Percentiles rank a stretch among this genome's conserved stretches.
phyloP scores from a whole-genome alignment of 768 basidiomycete species.

The Chlorophyllum brunneum region DNA sequence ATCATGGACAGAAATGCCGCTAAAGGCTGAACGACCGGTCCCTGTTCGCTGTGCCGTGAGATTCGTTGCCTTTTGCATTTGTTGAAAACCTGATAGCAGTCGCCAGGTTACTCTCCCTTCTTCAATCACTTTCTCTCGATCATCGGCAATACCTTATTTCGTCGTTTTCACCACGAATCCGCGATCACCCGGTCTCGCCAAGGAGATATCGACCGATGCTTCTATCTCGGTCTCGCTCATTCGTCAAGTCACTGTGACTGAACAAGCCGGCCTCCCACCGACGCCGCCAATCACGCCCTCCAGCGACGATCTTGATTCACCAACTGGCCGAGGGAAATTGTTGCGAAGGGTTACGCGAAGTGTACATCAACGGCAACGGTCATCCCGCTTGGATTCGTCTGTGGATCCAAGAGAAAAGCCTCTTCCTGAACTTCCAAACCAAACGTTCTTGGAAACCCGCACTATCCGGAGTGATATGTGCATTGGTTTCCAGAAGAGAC shows the following conservation, averaged over 20 bases:
- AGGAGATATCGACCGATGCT: slow-evolving; percentile 68
- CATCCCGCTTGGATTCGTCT: slow-evolving; percentile 19
- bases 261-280: slow-evolving; percentile 35
- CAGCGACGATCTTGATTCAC: slow-evolving; percentile 40
- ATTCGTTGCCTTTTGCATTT: slow-evolving; percentile 14
- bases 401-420: slow-evolving; percentile 33
- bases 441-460: slow-evolving; percentile 38
- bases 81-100: slow-evolving; percentile 8
- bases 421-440: slow-evolving; percentile 36
- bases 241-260: slow-evolving; percentile 54
- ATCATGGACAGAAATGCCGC: slow-evolving; percentile 67
- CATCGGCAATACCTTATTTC: slow-evolving; percentile 63
- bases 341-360: slow-evolving; percentile 32
- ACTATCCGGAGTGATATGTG: slow-evolving; percentile 48
- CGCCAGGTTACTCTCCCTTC: slow-evolving; percentile 61
- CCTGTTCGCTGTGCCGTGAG: slow-evolving; percentile 67
- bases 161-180: slow-evolving; percentile 69
- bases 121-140: slow-evolving; percentile 56
- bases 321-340: slow-evolving; percentile 23
- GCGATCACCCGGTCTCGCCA: slow-evolving; percentile 47
- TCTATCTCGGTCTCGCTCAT: slow-evolving; percentile 65
- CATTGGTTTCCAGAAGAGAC: slow-evolving; percentile 71
- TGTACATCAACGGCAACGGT: slow-evolving; percentile 19
- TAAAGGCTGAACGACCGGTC: slow-evolving; percentile 57
- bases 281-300: slow-evolving; percentile 49